Evolutionary conservation across 2,329 filamentous ascomycete genomes (phyloP).

Genomic region (Hypoxylon sp.): DNA sequence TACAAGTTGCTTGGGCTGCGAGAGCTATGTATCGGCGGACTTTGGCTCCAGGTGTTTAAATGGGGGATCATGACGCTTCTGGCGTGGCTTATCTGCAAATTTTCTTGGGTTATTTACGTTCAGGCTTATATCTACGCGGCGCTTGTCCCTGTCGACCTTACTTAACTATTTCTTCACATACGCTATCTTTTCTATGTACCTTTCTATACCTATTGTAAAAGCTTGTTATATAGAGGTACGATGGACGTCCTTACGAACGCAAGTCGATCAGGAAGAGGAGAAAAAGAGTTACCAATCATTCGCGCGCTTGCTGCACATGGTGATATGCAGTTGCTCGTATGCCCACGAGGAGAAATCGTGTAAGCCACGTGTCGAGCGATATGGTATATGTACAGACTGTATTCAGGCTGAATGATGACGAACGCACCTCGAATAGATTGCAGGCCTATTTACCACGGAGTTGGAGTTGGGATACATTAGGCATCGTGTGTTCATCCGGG

Average conservation of each 20-base stretch:
- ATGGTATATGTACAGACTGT: constrained; percentile 9
- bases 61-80: constrained; percentile 20
- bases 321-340: constrained; percentile 16
- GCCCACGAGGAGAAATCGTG: constrained; percentile 18
- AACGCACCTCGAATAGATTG: constrained; percentile 31
- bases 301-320: constrained; percentile 3
- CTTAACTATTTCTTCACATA: constrained; percentile 13
- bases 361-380: constrained; percentile 33
- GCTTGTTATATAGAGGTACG: constrained; percentile 21
- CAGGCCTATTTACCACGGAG: constrained; percentile 18
- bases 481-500: constrained; percentile 1
- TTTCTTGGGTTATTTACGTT: constrained; percentile 28
- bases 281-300: constrained; percentile 13
- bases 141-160: constrained; percentile 8
- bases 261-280: constrained; percentile 15
- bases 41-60: constrained; percentile 33
- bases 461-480: constrained; percentile 14
- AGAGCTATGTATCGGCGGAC: constrained; percentile 21
- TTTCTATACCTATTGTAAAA: constrained; percentile 22
- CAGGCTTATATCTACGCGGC: constrained; percentile 8
- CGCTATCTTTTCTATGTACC: constrained; percentile 34
- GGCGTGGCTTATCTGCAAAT: constrained; percentile 19
- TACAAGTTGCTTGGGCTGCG: constrained; percentile 22
- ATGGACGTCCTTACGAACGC: constrained; percentile 12
- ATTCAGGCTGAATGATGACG: constrained; percentile 37